Evolutionary conservation across 225 moss, liverwort and hornwort genomes (phyloP), one percentile per base, ranked within the genome.

Genomic region (Asterella californica): DNA sequence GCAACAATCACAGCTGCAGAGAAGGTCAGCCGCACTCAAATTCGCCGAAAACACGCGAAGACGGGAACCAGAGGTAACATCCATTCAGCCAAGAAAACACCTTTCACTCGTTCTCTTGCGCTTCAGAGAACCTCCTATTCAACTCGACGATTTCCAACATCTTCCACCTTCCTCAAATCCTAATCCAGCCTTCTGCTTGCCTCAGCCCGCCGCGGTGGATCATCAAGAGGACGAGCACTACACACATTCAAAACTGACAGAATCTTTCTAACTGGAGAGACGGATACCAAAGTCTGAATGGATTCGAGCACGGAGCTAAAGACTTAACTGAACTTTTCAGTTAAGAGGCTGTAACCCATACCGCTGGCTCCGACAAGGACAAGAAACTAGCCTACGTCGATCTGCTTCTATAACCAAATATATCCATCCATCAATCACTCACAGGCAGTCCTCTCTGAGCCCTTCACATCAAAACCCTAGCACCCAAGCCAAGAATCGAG

Each of bases 1-100:
- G 62, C 77, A 63, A 62, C 12, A 46, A 62, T 29, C 62, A 77
- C 45, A 77, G 19, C 62, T 48, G 9, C 77, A 37, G 30, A 38
- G 64, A 42, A 77, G 24, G 30, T 29, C 10, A 15, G 17, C 2
- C 19, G 22, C 4, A 10, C 12, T 65, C 65, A 30, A 65, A 48
- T 47, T 49, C 63, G 29, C 63, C 42, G 0, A 2, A 9, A 49
- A 78, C 10, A 64, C 32, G 65, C 78, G 6, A 64, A 27, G 47
- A 14, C 2, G 66, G 19, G 47, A 65, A 45, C 47, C 42, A 27
- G 45, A 14, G 25, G 6, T 65, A 47, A 29, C n/a, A 29, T 30
- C 78, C 78, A 78, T 78, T 33, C 78, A 66, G 22, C 9, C 36
- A 6, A 27, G 19, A 34, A 42, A 19, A 70, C 38, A 6, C 38